Conservation (phyloP, 2,329 filamentous ascomycete genomes). For the Xylariaceae sp. region DNA sequence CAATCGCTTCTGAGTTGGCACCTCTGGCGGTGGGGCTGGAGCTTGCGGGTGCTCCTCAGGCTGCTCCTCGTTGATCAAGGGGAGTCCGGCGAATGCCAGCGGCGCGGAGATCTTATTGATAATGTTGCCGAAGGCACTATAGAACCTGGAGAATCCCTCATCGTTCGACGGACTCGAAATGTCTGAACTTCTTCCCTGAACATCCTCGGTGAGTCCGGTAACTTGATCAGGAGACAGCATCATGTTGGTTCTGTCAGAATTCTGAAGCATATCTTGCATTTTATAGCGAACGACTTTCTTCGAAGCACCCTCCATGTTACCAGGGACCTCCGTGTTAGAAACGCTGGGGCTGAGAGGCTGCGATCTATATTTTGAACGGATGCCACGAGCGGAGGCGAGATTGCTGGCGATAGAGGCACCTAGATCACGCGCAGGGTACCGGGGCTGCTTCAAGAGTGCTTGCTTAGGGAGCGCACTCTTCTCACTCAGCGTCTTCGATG, state of each 20-base stretch:
- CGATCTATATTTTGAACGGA: conserved; percentile 58
- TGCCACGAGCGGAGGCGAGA: conserved; percentile 78
- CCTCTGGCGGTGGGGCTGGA: conserved; percentile 34
- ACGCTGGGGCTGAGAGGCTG: conserved; percentile 67
- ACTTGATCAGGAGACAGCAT: conserved; percentile 40
- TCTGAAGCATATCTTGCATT: conserved; percentile 53
- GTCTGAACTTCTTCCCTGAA: conserved; percentile 27
- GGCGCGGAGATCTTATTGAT: conserved; percentile 87
- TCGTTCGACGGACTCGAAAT: conserved; percentile 42
- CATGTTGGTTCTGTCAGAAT: conserved; percentile 50
- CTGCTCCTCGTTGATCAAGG: conserved; percentile 53
- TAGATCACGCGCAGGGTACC: conserved; percentile 59
- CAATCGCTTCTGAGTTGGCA: conserved; percentile 36
- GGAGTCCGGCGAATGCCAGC: conserved; percentile 86
- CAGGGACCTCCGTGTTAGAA: conserved; percentile 67
- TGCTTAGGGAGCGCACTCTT: conserved; percentile 32
- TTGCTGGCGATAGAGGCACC: conserved; percentile 85
- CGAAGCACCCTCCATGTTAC: conserved; percentile 57
- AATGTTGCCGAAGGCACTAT: conserved; percentile 82
- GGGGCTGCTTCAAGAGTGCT: conserved; percentile 40
- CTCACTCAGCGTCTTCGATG: conserved; percentile 23
- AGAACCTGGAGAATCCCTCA: conserved; percentile 85
- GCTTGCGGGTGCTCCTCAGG: conserved; percentile 39
- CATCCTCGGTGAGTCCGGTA: conserved; percentile 22
- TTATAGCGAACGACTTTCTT: conserved; percentile 46